Evolutionary conservation across 306 rosid genomes (phyloP).

Genomic region (Trifolium subterraneum): DNA sequence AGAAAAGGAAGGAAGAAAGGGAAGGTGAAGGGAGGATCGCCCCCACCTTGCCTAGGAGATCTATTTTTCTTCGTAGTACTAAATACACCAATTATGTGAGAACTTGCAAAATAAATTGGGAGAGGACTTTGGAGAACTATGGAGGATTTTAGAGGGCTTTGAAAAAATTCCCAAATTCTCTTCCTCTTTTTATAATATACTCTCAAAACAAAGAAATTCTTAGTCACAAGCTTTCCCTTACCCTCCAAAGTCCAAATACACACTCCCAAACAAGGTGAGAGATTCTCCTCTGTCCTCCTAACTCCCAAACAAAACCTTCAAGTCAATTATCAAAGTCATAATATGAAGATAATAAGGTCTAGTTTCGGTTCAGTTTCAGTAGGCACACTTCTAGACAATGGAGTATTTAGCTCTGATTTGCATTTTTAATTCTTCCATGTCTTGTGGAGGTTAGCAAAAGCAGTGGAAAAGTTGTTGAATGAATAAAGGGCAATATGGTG

Average conservation of each 20-base stretch:
- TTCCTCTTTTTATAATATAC: background rate
- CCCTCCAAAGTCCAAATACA: background rate
- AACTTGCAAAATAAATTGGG: background rate
- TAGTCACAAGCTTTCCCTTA: background rate
- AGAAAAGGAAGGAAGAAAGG: background rate
- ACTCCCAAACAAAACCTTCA: background rate
- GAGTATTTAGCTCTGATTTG: background rate
- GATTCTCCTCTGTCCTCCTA: background rate
- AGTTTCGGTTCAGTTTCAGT: background rate
- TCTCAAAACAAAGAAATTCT: background rate
- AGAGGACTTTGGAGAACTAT: background rate
- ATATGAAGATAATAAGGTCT: conserved; percentile 12
- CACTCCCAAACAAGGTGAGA: conserved; percentile 3
- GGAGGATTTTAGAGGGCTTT: background rate
- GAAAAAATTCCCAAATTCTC: background rate
- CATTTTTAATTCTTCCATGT: background rate
- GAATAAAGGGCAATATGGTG: background rate
- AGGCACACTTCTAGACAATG: background rate
- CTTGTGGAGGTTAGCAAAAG: background rate
- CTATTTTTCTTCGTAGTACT: background rate
- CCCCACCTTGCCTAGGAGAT: background rate
- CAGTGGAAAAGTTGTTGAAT: background rate
- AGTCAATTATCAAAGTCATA: conserved; percentile 10
- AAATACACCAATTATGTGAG: background rate
- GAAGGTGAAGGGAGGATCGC: background rate